A percentile compares a stretch with the other conserved stretches of the same genome.
Conservation (phyloP, 345 rosid genomes). For the Raphanus raphanistrum region DNA sequence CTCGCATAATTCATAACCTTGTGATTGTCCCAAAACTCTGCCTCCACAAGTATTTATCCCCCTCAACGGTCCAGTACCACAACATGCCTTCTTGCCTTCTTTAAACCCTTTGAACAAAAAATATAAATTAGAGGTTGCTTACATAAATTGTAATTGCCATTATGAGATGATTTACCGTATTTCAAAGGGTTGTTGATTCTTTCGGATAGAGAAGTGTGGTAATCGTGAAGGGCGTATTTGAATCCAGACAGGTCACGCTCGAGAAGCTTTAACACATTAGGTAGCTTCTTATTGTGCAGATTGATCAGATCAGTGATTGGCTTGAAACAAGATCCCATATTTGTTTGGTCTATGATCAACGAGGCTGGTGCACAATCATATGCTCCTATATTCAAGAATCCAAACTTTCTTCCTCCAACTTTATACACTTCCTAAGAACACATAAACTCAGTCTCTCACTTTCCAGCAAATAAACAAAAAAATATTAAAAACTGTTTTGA, state of each 20-base stretch:
- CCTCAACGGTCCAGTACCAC: constrained; percentile 41
- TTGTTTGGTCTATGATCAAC: not conserved
- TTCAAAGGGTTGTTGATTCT: constrained; percentile 41
- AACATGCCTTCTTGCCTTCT: constrained; percentile 38
- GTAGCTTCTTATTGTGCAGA: constrained; percentile 37
- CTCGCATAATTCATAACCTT: constrained; percentile 30
- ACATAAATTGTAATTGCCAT: not conserved
- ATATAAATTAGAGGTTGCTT: not conserved
- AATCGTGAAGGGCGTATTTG: constrained; percentile 38
- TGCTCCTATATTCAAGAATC: constrained; percentile 31
- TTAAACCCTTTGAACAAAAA: constrained; percentile 35
- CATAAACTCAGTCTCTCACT: not conserved
- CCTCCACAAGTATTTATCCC: constrained; percentile 35
- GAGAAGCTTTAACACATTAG: constrained; percentile 15
- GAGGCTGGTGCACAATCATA: constrained; percentile 38
- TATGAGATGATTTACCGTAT: constrained; percentile 32
- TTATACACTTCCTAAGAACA: constrained; percentile 42
- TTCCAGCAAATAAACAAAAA: not conserved
- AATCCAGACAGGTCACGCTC: constrained; percentile 39
- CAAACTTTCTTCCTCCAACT: constrained; percentile 53
- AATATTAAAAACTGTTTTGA: not conserved
- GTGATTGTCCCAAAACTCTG: constrained; percentile 16
- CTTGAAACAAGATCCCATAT: constrained; percentile 28
- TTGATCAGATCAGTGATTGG: constrained; percentile 19
- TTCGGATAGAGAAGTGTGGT: constrained; percentile 22